Base-by-base conservation (phyloP, 2,329 filamentous ascomycete species). In the Talaromyces atroroseus region DNA sequence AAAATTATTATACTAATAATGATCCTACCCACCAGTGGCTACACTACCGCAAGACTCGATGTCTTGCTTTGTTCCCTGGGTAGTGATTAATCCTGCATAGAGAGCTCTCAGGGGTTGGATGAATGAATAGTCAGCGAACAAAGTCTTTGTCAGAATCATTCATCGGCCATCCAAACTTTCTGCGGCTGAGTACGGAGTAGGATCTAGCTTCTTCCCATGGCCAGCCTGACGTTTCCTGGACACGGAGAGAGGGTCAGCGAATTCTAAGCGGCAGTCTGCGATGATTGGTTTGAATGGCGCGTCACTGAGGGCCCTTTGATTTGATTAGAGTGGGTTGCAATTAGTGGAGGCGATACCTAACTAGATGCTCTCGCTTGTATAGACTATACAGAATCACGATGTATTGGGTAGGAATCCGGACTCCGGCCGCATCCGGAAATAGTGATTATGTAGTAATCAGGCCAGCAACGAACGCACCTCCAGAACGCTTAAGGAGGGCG, bases 121-220 rank as follows among this genome's bases (percentile, higher is more conserved):
- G 32, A 36, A 36, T 36, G 32, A 36, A 36, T 36, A 1, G 32
- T 36, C 14, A 3, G 26, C 8, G 32, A 36, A 36, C 14, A 36
- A 36, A 36, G 16, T 36, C 32, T 34, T 34, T 36, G 32, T 36
- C 14, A 16, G 32, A 14, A 36, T 14, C 11, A 16, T 14, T 16
- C 32, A 36, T 42, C 26, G 7, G 26, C 11, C 36, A 11, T 52
- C 49, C 38, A 21, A 34, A 52, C 34, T 29, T 42, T 32, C 44
- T 52, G 49, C 49, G 49, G 49, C 49, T 52, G 36, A 52, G 49
- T 29, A 29, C 7, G 3, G n/a, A n/a, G 3, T 29, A 42, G 34
- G 16, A 44, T 5, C 5, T 2, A 32, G 29, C 8, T 32, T 32
- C 29, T 32, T 11, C 29, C 29, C 29, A 32, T 36, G 14, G 16